Conservation (phyloP, 106 monocot genomes). For the Cymbidium sinense region DNA sequence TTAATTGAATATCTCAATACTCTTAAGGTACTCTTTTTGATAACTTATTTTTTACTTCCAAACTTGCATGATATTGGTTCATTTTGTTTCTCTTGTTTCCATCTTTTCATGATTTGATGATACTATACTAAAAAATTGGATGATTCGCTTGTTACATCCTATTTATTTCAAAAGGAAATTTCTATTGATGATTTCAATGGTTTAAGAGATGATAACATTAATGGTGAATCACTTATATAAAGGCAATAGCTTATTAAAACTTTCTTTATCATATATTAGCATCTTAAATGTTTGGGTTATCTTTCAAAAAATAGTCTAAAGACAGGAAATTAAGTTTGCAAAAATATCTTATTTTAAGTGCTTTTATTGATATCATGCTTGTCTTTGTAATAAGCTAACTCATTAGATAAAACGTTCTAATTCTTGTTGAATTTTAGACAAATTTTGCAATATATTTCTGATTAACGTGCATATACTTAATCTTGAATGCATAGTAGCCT, state of each 20-base stretch:
- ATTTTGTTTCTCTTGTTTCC: background rate
- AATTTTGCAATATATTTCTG: background rate
- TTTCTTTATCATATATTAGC: background rate
- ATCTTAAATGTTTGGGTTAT: background rate
- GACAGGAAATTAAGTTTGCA: background rate
- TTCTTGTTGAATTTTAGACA: background rate
- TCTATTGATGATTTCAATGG: background rate
- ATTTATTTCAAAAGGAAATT: background rate
- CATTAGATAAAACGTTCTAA: background rate
- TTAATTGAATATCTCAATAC: slow-evolving; percentile 79
- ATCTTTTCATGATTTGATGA: too few relatives aligned
- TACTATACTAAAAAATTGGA: background rate
- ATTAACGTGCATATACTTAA: background rate
- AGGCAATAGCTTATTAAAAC: background rate
- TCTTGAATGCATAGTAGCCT: background rate
- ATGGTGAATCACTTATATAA: background rate
- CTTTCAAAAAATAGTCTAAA: background rate
- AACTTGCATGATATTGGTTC: background rate
- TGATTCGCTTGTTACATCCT: background rate
- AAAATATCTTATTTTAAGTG: background rate
- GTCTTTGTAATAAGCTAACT: background rate
- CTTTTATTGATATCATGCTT: background rate
- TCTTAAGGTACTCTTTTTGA: slow-evolving; percentile 51
- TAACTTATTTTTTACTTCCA: background rate
- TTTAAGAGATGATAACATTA: background rate